phyloP scores from a whole-genome alignment of 1,284 basidiomycete genomes.

The Pseudozyma pruni region DNA sequence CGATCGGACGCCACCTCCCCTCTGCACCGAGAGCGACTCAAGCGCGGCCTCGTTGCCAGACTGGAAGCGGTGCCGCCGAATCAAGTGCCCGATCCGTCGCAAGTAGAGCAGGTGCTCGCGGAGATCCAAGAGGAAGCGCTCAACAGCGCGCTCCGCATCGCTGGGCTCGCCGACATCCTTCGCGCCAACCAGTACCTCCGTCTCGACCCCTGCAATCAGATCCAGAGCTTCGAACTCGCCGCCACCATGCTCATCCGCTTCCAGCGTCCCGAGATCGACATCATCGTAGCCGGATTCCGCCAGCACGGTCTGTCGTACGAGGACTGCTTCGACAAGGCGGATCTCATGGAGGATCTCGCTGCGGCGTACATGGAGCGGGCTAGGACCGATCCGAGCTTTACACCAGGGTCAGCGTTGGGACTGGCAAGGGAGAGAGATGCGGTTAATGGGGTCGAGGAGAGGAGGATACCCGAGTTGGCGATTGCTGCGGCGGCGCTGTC shows the following conservation, averaged over 20 bases:
- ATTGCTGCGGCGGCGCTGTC: constrained; percentile 46
- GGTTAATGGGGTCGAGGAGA: constrained; percentile 5
- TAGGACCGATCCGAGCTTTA: constrained; percentile 29
- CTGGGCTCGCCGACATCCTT: constrained; percentile 76
- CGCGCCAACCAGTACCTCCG: constrained; percentile 52
- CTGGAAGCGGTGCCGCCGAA: constrained; percentile 1
- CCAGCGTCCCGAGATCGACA: constrained; percentile 74
- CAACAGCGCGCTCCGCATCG: constrained; percentile 84
- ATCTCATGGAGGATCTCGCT: constrained; percentile 69
- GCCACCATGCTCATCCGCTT: constrained; percentile 50
- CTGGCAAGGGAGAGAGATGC: constrained; percentile 35
- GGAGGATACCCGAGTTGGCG: constrained; percentile 33
- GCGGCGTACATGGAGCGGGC: constrained; percentile 39
- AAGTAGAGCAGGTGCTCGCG: constrained; percentile 20
- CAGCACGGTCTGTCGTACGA: constrained; percentile 79
- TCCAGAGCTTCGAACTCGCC: constrained; percentile 31
- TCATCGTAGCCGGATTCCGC: constrained; percentile 83
- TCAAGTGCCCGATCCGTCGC: constrained; percentile 50
- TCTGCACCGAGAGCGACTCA: constrained; percentile 29
- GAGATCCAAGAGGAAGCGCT: constrained; percentile 76
- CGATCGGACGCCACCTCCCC: constrained; percentile 38
- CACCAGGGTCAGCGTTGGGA: constrained; percentile 36
- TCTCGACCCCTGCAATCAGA: constrained; percentile 51
- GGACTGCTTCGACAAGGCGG: constrained; percentile 81
- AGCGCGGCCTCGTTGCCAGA: constrained; percentile 5